Conservation (phyloP, 2,329 filamentous ascomycete species). For the Fusarium mundagurra region DNA sequence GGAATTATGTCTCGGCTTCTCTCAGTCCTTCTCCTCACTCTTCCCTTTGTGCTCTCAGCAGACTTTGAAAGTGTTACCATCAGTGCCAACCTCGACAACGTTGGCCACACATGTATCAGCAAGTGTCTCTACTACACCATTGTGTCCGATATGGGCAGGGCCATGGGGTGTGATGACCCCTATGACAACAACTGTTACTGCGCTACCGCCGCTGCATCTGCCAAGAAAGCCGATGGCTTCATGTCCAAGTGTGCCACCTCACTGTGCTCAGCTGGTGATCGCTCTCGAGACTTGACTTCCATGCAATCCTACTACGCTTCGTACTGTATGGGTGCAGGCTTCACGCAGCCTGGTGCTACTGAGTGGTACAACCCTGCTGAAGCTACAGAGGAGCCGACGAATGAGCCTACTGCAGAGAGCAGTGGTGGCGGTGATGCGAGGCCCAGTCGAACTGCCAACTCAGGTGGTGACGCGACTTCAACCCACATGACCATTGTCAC, state of each 20-base stretch:
- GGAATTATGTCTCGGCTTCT: constrained; percentile 20
- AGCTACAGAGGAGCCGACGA: constrained; percentile 26
- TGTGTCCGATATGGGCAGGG: constrained; percentile 30
- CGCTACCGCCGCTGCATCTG: constrained; percentile 35
- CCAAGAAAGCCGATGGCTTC: constrained; percentile 25
- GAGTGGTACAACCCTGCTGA: constrained; percentile 40
- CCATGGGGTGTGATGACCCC: constrained; percentile 37
- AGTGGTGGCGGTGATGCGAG: constrained; percentile 6
- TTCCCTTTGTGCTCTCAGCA: neutral
- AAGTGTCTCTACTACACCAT: constrained; percentile 34
- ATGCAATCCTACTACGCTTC: constrained; percentile 42
- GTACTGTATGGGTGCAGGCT: constrained; percentile 43
- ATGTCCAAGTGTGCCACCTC: constrained; percentile 39
- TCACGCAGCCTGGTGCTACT: constrained; percentile 38
- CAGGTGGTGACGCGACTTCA: constrained; percentile 27
- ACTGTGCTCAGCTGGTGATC: constrained; percentile 34
- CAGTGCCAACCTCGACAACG: constrained; percentile 5
- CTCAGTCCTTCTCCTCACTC: constrained; percentile 5
- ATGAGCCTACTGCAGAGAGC: constrained; percentile 14
- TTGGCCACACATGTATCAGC: constrained; percentile 33
- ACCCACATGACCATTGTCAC: constrained; percentile 41
- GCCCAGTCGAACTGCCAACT: constrained; percentile 36
- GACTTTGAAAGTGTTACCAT: constrained; percentile 36
- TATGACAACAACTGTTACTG: constrained; percentile 44
- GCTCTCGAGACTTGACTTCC: constrained; percentile 35